Conservation (phyloP, 2,329 filamentous ascomycete species). For the Dryadomyces quercus-mongolicae region DNA sequence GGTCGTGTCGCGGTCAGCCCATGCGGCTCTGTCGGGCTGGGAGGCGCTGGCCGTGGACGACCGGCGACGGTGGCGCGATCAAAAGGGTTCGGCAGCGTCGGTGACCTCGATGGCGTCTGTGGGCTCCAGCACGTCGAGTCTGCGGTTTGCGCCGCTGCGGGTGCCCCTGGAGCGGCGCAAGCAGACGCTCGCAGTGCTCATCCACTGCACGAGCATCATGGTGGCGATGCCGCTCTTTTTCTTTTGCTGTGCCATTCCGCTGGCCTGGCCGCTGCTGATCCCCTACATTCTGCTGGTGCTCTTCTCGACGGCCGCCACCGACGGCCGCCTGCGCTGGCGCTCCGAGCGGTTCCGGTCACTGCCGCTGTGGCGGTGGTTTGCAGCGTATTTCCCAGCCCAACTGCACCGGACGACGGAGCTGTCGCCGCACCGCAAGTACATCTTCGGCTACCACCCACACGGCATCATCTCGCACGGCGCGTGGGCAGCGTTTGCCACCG, state of each 20-base stretch:
- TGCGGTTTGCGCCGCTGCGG: slow-evolving; percentile 74
- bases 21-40: neutral
- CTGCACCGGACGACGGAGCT: slow-evolving; percentile 77
- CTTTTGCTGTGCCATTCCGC: slow-evolving; percentile 77
- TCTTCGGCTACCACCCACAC: slow-evolving; percentile 94
- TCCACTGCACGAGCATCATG: slow-evolving; percentile 62
- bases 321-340: slow-evolving; percentile 63
- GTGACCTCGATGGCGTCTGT: neutral
- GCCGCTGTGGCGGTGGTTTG: slow-evolving; percentile 77
- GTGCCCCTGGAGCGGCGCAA: slow-evolving; percentile 59
- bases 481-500: slow-evolving; percentile 81
- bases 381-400: slow-evolving; percentile 80
- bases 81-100: neutral
- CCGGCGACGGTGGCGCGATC: neutral
- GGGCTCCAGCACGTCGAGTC: slow-evolving; percentile 23
- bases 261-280: slow-evolving; percentile 72
- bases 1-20: too few relatives aligned
- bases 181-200: slow-evolving; percentile 67
- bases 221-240: slow-evolving; percentile 70
- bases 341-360: slow-evolving; percentile 62
- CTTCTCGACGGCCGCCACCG: slow-evolving; percentile 63
- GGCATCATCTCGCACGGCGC: slow-evolving; percentile 94
- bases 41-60: neutral
- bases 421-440: slow-evolving; percentile 76
- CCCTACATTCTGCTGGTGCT: slow-evolving; percentile 77